Evolutionary conservation across 768 basidiomycete genomes (phyloP).

Genomic region (Mycena kentingensis): DNA sequence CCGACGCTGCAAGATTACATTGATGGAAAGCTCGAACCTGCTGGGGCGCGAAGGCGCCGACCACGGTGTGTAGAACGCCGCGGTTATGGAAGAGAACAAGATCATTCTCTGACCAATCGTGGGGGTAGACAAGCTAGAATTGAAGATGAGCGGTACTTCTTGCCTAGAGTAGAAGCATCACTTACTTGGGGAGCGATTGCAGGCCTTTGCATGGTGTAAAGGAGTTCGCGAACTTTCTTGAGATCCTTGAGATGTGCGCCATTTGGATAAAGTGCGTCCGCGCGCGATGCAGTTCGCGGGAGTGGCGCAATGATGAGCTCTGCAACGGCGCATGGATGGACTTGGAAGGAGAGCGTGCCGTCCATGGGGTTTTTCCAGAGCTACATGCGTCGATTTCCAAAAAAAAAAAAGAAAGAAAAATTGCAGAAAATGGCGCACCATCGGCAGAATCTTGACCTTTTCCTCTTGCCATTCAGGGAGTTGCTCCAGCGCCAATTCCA

Average conservation of each 20-base stretch:
- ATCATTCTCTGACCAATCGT: constrained; percentile 72
- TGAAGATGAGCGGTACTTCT: neutral
- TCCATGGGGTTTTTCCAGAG: constrained; percentile 93
- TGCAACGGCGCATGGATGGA: constrained; percentile 77
- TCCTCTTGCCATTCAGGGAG: constrained; percentile 83
- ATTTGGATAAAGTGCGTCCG: constrained; percentile 78
- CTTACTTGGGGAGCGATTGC: constrained; percentile 78
- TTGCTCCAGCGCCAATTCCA: constrained; percentile 65
- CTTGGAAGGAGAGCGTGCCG: constrained; percentile 81
- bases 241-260: constrained; percentile 78
- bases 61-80: constrained; percentile 77
- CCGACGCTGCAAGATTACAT: constrained; percentile 84
- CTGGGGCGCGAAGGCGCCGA: constrained; percentile 70
- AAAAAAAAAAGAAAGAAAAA: neutral
- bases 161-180: constrained; percentile 4
- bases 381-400: constrained; percentile 43
- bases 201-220: constrained; percentile 88
- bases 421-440: constrained; percentile 30
- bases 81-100: constrained; percentile 87
- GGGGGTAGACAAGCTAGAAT: constrained; percentile 75
- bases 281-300: constrained; percentile 55
- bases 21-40: constrained; percentile 80
- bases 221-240: constrained; percentile 64
- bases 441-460: constrained; percentile 71
- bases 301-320: constrained; percentile 76